Conservation (phyloP, 257 asterid genomes). For the Eustoma russellianum region DNA sequence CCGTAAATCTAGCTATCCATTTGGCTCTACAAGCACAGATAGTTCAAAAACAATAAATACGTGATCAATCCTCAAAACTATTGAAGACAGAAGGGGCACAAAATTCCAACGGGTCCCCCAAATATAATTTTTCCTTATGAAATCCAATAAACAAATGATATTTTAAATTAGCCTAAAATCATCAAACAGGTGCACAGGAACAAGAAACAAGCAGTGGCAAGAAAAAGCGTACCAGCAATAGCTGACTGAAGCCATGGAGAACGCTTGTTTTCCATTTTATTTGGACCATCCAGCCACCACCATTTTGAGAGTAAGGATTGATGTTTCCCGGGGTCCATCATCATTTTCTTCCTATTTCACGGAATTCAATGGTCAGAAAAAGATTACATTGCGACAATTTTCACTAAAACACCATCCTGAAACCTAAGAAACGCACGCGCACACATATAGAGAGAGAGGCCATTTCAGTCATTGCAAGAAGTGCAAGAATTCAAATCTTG, state of each 20-base stretch:
- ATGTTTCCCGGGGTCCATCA: slow-evolving; percentile 32
- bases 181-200: too few species aligned
- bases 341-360: slow-evolving; percentile 3
- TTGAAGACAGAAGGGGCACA: background rate
- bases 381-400: background rate
- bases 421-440: background rate
- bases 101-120: too few species aligned
- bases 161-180: too few species aligned
- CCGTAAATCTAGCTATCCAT: too few species aligned
- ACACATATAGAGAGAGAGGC: background rate
- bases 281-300: slow-evolving; percentile 85
- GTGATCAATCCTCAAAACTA: background rate
- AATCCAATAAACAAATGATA: too few species aligned
- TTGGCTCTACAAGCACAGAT: too few species aligned
- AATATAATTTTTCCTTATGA: too few species aligned
- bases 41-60: too few species aligned
- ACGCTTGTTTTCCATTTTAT: slow-evolving; percentile 25
- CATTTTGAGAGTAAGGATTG: slow-evolving; percentile 42
- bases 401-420: background rate
- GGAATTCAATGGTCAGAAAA: background rate
- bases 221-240: slow-evolving; percentile 43
- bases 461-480: too few species aligned
- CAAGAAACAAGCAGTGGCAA: background rate
- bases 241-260: slow-evolving; percentile 91
- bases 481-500: too few species aligned